Evolutionary conservation across 345 rosid genomes (phyloP).

Genomic region (Dovyalis caffra): DNA sequence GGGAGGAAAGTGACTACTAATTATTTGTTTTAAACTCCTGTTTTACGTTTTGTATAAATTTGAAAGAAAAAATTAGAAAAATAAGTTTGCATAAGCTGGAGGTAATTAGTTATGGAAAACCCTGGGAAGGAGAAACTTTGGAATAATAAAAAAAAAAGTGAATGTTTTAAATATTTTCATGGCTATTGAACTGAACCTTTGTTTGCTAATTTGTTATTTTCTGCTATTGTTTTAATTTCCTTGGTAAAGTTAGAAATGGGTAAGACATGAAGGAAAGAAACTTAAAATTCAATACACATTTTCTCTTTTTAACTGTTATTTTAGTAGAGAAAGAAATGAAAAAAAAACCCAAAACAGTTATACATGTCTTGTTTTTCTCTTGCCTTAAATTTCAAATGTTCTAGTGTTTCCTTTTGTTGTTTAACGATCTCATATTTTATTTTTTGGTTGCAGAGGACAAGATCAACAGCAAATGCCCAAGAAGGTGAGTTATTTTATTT

Average conservation of each 20-base stretch:
- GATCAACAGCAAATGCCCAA: background rate
- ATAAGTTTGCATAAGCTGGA: background rate
- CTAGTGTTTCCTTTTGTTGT: background rate
- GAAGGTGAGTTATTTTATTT: conserved; percentile 10
- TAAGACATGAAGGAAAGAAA: background rate
- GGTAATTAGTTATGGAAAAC: background rate
- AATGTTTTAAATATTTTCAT: background rate
- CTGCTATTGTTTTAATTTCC: background rate
- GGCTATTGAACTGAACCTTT: too few relatives aligned
- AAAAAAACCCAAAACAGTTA: background rate
- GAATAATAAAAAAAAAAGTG: background rate
- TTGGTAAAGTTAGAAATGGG: background rate
- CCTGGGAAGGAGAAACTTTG: background rate
- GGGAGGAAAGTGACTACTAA: background rate
- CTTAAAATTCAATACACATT: background rate
- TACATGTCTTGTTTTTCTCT: background rate
- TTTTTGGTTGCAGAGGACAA: background rate
- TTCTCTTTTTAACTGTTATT: too few relatives aligned
- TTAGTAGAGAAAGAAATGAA: background rate
- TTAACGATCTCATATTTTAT: background rate
- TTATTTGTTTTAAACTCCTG: background rate
- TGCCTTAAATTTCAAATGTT: background rate
- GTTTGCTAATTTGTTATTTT: background rate
- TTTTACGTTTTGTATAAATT: background rate
- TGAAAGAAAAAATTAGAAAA: background rate